Evolutionary conservation across 2,329 filamentous ascomycete genomes (phyloP).

Genomic region (Neocucurbitaria cava): DNA sequence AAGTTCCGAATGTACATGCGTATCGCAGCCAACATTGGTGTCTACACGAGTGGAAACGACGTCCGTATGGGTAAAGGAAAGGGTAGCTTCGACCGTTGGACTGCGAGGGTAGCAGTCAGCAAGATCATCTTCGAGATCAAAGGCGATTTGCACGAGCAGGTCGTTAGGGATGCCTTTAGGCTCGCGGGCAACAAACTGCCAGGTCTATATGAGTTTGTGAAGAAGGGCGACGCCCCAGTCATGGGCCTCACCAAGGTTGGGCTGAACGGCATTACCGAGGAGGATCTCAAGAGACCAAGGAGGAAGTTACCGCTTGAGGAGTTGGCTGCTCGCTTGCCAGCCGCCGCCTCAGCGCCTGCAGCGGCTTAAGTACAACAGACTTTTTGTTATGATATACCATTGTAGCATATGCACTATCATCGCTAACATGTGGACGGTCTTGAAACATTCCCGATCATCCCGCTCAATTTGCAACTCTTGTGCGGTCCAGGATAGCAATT

Average conservation of each 20-base stretch:
- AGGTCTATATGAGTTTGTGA: slow-evolving; percentile 90
- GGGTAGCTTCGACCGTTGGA: slow-evolving; percentile 96
- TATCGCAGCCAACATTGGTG: slow-evolving; percentile 89
- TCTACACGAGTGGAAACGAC: slow-evolving; percentile 95
- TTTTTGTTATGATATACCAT: slow-evolving; percentile 9
- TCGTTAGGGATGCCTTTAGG: slow-evolving; percentile 91
- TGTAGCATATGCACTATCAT: not conserved
- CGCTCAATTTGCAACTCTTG: not conserved
- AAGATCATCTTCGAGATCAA: slow-evolving; percentile 92
- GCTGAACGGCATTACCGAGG: slow-evolving; percentile 75
- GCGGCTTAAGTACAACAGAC: slow-evolving; percentile 15
- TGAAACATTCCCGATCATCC: no score
- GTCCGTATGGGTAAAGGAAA: slow-evolving; percentile 99
- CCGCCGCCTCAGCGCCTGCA: slow-evolving; percentile 31
- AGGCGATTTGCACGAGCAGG: slow-evolving; percentile 91
- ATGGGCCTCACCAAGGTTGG: slow-evolving; percentile 92
- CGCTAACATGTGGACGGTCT: not conserved
- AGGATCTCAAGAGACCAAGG: slow-evolving; percentile 82
- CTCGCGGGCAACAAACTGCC: slow-evolving; percentile 95
- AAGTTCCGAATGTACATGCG: slow-evolving; percentile 93
- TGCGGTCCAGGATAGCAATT: not conserved
- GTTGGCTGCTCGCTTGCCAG: slow-evolving; percentile 72
- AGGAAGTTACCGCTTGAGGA: slow-evolving; percentile 64
- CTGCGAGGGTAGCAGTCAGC: slow-evolving; percentile 85
- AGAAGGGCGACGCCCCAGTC: slow-evolving; percentile 85